Percentiles rank a stretch among this genome's conserved stretches.
Evolutionary conservation across 2,329 filamentous ascomycete genomes (phyloP).

Genomic region (Colletotrichum sp.): DNA sequence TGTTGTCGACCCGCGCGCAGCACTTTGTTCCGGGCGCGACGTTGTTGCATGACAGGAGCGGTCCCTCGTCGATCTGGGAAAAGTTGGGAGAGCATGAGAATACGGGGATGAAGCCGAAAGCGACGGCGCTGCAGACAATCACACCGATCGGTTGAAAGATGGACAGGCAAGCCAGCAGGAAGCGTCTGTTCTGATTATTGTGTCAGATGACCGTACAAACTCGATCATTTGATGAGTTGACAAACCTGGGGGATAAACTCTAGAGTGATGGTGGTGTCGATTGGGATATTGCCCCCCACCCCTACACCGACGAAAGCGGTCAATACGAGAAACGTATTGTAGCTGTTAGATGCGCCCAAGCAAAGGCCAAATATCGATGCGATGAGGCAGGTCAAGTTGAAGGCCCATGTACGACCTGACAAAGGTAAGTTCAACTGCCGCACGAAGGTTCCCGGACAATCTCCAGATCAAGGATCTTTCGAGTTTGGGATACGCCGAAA

Average conservation of each 20-base stretch:
- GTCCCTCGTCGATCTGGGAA: conserved; percentile 37
- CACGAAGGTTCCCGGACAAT: neutral
- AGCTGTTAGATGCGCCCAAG: conserved; percentile 53
- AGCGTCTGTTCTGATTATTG: conserved; percentile 43
- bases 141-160: conserved; percentile 63
- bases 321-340: conserved; percentile 55
- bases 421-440: neutral
- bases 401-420: conserved; percentile 56
- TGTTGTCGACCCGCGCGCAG: conserved; percentile 47
- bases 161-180: conserved; percentile 56
- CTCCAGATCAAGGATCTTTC: neutral
- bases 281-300: conserved; percentile 59
- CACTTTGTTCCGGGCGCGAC: conserved; percentile 29
- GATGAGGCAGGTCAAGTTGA: conserved; percentile 63
- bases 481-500: neutral
- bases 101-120: conserved; percentile 57
- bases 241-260: conserved; percentile 56
- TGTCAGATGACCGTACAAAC: neutral
- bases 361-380: conserved; percentile 58
- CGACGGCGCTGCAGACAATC: conserved; percentile 53
- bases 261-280: conserved; percentile 60
- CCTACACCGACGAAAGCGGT: conserved; percentile 61
- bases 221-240: neutral
- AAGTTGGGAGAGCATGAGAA: conserved; percentile 58
- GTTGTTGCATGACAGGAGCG: conserved; percentile 48